Percentiles rank a stretch among this genome's conserved stretches.
These are phyloP conservation scores for Coemansia sp. DNA, from an alignment of 192 early-diverging fungal genomes.

Conservation along the genomic window DNA sequence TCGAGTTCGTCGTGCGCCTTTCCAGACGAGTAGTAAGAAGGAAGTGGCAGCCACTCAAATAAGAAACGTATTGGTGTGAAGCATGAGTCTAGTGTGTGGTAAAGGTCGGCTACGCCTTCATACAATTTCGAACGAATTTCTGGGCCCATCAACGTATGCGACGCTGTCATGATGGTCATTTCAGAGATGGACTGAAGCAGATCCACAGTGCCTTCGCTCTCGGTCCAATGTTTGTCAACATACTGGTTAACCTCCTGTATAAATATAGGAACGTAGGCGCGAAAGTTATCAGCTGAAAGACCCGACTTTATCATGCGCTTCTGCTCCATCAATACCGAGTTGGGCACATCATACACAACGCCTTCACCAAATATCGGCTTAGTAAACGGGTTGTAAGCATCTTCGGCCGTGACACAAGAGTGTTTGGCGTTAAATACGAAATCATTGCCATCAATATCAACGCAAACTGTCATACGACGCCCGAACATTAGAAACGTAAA, in stretches of 20 bases:
- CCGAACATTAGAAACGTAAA: slow-evolving; percentile 96
- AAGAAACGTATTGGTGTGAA: slow-evolving; percentile 95
- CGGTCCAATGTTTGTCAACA: slow-evolving; percentile 66
- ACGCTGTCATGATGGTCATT: slow-evolving; percentile 93
- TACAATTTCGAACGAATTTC: slow-evolving; percentile 88
- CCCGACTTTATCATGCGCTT: slow-evolving; percentile 98
- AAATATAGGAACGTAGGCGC: slow-evolving; percentile 85
- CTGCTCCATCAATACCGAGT: slow-evolving; percentile 95
- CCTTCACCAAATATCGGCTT: slow-evolving; percentile 92
- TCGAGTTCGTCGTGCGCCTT: slow-evolving; percentile 82
- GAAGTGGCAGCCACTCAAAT: slow-evolving; percentile 90
- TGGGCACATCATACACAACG: slow-evolving; percentile 95
- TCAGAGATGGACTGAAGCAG: slow-evolving; percentile 81
- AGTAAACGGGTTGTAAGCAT: slow-evolving; percentile 90
- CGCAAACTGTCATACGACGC: slow-evolving; percentile 82
- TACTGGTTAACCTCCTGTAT: slow-evolving; percentile 79
- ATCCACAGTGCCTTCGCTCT: slow-evolving; percentile 62
- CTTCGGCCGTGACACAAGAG: slow-evolving; percentile 84
- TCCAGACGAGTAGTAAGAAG: slow-evolving; percentile 84
- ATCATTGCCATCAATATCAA: slow-evolving; percentile 93
- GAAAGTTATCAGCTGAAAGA: slow-evolving; percentile 83
- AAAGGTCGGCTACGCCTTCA: slow-evolving; percentile 83
- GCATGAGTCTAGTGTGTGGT: slow-evolving; percentile 92
- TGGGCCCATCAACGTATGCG: slow-evolving; percentile 90
- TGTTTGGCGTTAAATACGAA: slow-evolving; percentile 94